Percentiles rank a stretch among this genome's conserved stretches.
These are phyloP conservation scores for Cercis canadensis DNA, from an alignment of 306 rosid species.

Conservation along the genomic window DNA sequence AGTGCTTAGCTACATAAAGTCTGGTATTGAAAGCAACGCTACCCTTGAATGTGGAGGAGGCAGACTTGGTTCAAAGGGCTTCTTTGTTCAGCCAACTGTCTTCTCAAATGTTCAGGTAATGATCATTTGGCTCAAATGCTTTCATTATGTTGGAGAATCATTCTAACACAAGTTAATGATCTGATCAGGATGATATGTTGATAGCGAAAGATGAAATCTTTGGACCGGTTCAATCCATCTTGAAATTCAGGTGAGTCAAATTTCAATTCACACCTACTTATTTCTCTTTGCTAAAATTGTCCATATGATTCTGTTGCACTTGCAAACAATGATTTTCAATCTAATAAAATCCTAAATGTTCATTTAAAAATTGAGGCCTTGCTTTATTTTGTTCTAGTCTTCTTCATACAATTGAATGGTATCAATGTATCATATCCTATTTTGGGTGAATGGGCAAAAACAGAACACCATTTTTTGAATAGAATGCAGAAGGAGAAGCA, in stretches of 20 bases:
- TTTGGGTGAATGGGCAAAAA: no score
- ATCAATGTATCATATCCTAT: no score
- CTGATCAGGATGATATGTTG: slow-evolving; percentile 63
- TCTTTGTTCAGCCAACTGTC: slow-evolving; percentile 69
- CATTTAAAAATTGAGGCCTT: no score
- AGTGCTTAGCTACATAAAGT: slow-evolving; percentile 73
- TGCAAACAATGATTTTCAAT: no score
- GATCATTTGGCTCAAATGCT: neutral
- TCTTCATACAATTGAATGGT: no score
- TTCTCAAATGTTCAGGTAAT: slow-evolving; percentile 91
- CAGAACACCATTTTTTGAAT: no score
- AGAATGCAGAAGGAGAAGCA: no score
- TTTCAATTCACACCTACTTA: no score
- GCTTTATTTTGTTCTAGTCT: no score
- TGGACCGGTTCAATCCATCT: slow-evolving; percentile 73
- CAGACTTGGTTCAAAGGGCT: slow-evolving; percentile 69
- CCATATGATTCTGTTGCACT: no score
- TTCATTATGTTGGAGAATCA: neutral
- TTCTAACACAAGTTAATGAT: neutral
- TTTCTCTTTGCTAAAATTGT: no score
- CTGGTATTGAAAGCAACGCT: slow-evolving; percentile 76
- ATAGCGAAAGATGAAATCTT: slow-evolving; percentile 69
- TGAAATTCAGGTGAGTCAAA: slow-evolving; percentile 67
- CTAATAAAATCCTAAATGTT: no score
- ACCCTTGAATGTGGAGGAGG: slow-evolving; percentile 91